These are phyloP conservation scores for Ceratocystis diversiconidia DNA, from an alignment of 2,329 filamentous ascomycete species.

Conservation along the genomic window DNA sequence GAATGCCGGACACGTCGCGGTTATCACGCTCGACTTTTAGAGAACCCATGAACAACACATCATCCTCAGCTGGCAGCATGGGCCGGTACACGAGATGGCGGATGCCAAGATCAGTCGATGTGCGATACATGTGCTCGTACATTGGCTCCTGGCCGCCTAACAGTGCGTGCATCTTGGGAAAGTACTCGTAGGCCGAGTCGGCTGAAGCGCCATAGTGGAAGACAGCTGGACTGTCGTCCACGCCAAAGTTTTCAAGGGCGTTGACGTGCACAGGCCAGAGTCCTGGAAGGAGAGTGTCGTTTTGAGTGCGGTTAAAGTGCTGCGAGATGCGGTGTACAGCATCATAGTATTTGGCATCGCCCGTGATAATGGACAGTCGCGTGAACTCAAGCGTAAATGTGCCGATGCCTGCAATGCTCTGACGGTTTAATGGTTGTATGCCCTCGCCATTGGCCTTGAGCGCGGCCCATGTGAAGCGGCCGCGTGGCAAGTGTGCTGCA, in stretches of 20 bases:
- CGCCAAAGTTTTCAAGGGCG: constrained; percentile 37
- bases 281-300: constrained; percentile 41
- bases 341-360: constrained; percentile 46
- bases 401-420: constrained; percentile 31
- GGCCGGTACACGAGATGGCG: constrained; percentile 54
- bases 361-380: constrained; percentile 48
- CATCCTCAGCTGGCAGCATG: constrained; percentile 41
- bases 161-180: constrained; percentile 50
- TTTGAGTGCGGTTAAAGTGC: constrained; percentile 39
- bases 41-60: constrained; percentile 50
- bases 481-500: constrained; percentile 48
- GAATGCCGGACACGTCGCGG: neutral
- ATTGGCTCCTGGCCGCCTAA: constrained; percentile 40
- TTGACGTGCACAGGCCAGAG: constrained; percentile 47
- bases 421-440: constrained; percentile 25
- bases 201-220: constrained; percentile 43
- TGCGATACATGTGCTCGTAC: constrained; percentile 29
- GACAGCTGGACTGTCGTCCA: constrained; percentile 30
- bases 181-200: constrained; percentile 50
- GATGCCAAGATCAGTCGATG: constrained; percentile 42
- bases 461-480: constrained; percentile 32
- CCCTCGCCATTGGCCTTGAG: constrained; percentile 26
- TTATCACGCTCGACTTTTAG: constrained; percentile 23
- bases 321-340: constrained; percentile 44
- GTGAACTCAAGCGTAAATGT: constrained; percentile 49